Evolutionary conservation across 257 asterid species (phyloP), one percentile per base, ranked within the genome.

Genomic region (Salvia hispanica): DNA sequence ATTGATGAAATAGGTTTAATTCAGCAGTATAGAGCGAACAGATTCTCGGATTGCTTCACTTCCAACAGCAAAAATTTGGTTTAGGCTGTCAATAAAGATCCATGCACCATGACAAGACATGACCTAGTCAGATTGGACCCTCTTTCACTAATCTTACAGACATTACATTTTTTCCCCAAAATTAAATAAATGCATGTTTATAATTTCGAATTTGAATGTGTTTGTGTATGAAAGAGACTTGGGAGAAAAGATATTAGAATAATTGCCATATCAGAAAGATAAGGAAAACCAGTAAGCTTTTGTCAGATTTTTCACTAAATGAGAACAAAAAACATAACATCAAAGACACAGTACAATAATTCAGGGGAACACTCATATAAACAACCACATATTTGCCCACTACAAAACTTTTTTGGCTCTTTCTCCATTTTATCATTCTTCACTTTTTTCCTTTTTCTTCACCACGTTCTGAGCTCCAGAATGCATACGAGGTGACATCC

Each of bases 251-350:
- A 47, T 34, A 63, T 15, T 15, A n/a, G 21, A 62, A 43, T 44
- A 43, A 18, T 36, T 74, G 64, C 33, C 62, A 56, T 56, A 28
- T 7, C 12, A 47, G 9, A 55, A 36, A 33, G 11, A 68, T 15
- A 37, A 36, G 62, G 68, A 66, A 65, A 73, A 25, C 12, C 9
- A 45, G 36, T 2, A 12, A 36, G 21, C 47, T 25, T 40, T 21
- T 15, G 73, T 66, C 73, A 73, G 48, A 31, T 40, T 36, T 50
- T 42, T 76, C 70, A 66, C 48, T 16, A 58, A 64, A 76, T 76
- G n/a, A 60, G 52, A 76, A 76, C 66, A 71, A 71, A 46, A 65
- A 52, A 58, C 70, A 65, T 66, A 55, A 66, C 77, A 71, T 52
- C 70, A 66, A 56, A n/a, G 28, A 21, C 39, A 9, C 40, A 64